A percentile compares a stretch with the other conserved stretches of the same genome.
Evolutionary conservation across 768 basidiomycete species (phyloP).

Genomic region (Mycena leptocephala): DNA sequence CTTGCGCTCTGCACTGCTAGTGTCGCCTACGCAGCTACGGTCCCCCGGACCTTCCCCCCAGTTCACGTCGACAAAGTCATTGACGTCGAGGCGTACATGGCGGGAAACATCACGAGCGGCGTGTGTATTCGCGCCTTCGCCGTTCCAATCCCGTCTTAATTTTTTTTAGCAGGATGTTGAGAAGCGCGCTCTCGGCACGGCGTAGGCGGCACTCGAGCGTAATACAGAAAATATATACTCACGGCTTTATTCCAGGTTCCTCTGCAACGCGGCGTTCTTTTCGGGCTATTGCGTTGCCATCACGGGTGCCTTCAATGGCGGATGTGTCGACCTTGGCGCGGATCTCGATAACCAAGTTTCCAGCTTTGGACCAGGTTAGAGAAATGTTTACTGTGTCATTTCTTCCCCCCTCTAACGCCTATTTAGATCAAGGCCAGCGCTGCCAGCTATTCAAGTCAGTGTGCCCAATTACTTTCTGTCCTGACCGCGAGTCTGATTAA

Average conservation of each 20-base stretch:
- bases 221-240: neutral
- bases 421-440: neutral
- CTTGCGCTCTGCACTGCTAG: neutral
- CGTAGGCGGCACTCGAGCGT: neutral
- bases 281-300: neutral
- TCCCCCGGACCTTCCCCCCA: neutral
- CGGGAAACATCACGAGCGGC: neutral
- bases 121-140: no score
- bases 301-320: neutral
- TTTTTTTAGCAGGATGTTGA: neutral
- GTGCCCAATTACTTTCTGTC: neutral
- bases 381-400: neutral
- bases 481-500: no score
- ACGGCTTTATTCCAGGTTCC: neutral
- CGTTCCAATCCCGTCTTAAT: no score
- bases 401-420: neutral
- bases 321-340: conserved; percentile 3
- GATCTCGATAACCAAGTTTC: conserved; percentile 18
- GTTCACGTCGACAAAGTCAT: neutral
- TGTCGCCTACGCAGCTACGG: neutral
- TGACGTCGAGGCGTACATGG: neutral
- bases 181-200: neutral
- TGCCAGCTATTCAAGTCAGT: conserved; percentile 5
- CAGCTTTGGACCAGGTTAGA: conserved; percentile 7
- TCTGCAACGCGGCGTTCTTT: conserved; percentile 7